These are phyloP conservation scores for Starmerella bombicola DNA, from an alignment of 805 yeast species.

Conservation along the genomic window DNA sequence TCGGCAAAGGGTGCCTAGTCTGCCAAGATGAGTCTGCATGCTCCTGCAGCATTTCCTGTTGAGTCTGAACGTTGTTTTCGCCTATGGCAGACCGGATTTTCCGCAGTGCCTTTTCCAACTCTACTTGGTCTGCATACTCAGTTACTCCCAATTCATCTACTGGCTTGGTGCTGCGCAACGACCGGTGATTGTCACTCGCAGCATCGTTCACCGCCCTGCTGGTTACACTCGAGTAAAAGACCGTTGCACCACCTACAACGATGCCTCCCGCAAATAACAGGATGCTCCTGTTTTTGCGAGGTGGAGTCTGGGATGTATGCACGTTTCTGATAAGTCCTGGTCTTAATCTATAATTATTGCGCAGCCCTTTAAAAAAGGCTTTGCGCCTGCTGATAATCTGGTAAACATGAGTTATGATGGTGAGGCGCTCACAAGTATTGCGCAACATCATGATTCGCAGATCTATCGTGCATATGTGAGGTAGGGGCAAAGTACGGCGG, in stretches of 20 bases:
- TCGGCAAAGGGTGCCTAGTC: conserved; percentile 48
- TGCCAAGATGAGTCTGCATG: conserved; percentile 59
- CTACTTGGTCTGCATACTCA: conserved; percentile 35
- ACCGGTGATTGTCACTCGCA: neutral
- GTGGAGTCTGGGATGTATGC: too few species aligned
- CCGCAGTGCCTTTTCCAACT: conserved; percentile 36
- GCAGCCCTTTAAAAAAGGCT: too few species aligned
- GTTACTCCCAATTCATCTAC: conserved; percentile 38
- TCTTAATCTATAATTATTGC: too few species aligned
- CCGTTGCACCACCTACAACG: neutral
- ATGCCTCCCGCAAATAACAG: neutral
- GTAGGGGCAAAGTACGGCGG: too few species aligned
- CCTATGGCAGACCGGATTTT: conserved; percentile 45
- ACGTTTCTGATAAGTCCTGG: too few species aligned
- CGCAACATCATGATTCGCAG: too few species aligned
- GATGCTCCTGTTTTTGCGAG: neutral
- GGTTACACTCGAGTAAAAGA: neutral
- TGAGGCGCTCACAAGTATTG: too few species aligned
- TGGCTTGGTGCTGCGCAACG: conserved; percentile 20
- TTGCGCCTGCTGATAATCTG: too few species aligned
- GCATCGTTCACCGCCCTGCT: neutral
- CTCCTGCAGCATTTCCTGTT: conserved; percentile 36
- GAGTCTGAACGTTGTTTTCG: conserved; percentile 35
- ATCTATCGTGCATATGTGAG: too few species aligned
- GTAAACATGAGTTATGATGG: too few species aligned